These are phyloP conservation scores for Turritis glabra DNA, from an alignment of 345 rosid genomes.

Conservation along the genomic window DNA sequence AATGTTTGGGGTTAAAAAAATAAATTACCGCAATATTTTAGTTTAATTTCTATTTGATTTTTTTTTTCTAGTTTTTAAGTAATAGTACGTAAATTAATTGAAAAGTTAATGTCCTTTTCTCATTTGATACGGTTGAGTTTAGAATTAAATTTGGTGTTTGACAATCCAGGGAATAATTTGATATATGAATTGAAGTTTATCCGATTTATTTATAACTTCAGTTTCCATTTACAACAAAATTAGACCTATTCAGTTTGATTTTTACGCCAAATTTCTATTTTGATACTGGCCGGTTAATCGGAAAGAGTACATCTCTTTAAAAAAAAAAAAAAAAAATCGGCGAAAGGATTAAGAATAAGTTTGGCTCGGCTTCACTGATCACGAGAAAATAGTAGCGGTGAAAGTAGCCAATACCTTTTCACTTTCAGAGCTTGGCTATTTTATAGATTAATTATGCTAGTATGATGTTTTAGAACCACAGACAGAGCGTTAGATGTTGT, in stretches of 20 bases:
- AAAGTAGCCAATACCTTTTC: neutral
- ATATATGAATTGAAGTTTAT: too few species aligned
- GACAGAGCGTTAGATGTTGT: too few species aligned
- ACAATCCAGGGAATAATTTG: neutral
- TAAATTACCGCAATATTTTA: neutral
- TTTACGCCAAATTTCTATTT: too few species aligned
- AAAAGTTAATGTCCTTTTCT: too few species aligned
- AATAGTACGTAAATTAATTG: neutral
- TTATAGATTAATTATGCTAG: too few species aligned
- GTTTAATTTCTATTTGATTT: neutral
- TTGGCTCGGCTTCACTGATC: constrained; percentile 19
- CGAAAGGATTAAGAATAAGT: neutral
- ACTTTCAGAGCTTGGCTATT: neutral
- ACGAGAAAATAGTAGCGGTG: neutral
- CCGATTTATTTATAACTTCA: neutral
- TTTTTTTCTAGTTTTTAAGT: too few species aligned
- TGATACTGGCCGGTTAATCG: too few species aligned
- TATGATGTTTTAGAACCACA: too few species aligned
- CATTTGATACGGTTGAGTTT: neutral
- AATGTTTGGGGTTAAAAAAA: neutral
- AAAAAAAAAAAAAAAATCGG: neutral
- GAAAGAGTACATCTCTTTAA: too few species aligned
- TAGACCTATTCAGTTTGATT: neutral
- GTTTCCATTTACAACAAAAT: neutral
- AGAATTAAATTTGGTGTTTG: neutral